phyloP scores from a whole-genome alignment of 2,329 filamentous ascomycete genomes.

The Phaeosphaeriaceae sp. region DNA sequence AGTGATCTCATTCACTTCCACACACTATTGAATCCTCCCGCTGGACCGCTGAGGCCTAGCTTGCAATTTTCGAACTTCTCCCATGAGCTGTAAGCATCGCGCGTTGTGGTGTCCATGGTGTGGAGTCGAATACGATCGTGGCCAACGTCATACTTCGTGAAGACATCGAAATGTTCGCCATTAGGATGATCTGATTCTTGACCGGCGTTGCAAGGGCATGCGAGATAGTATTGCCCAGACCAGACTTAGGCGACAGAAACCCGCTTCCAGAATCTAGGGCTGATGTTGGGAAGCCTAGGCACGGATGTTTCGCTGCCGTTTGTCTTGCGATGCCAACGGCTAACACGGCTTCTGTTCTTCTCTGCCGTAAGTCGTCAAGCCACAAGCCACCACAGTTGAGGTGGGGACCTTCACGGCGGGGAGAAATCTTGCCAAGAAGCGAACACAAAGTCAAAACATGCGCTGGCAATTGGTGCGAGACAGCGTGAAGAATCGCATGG shows the following conservation, averaged over 20 bases:
- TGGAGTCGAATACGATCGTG: background rate
- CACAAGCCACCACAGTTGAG: background rate
- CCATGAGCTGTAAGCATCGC: background rate
- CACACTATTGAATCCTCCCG: background rate
- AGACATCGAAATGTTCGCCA: background rate
- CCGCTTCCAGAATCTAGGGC: background rate
- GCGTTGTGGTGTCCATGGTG: background rate
- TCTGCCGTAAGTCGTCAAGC: background rate
- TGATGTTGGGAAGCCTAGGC: background rate
- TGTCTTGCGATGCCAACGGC: background rate
- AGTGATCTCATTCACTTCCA: background rate
- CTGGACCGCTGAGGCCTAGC: background rate
- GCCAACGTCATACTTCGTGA: constrained; percentile 1
- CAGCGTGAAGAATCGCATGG: background rate
- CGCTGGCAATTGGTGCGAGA: background rate
- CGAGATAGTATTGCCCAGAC: constrained; percentile 5
- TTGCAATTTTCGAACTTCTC: background rate
- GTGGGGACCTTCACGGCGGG: background rate
- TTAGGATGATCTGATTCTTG: background rate
- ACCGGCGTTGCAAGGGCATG: constrained; percentile 1
- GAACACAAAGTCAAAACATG: constrained; percentile 1
- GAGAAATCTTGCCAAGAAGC: background rate
- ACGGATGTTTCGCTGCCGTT: background rate
- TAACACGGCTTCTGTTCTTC: background rate
- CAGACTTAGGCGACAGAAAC: background rate